Base-by-base conservation (phyloP, 2,329 filamentous ascomycete genomes). In the Clonostachys chloroleuca region DNA sequence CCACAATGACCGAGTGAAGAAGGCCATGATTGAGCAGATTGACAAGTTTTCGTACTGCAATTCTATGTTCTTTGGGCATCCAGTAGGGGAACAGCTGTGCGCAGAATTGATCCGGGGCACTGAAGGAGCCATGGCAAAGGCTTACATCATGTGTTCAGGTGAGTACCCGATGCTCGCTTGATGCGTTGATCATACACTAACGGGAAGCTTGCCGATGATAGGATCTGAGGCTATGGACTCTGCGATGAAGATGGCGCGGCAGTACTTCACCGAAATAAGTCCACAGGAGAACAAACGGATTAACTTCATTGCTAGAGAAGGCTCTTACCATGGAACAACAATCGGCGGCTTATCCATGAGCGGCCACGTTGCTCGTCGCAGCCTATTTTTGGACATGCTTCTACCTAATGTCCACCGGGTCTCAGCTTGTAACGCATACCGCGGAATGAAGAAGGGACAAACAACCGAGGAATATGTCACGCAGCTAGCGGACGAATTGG, bases 261-360 rank as follows among this genome's bases (percentile, higher is more conserved):
- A 77, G 51, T 76, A 73, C 45, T 73, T 61, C 43, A 52, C 66
- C 10, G 72, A 75, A 45, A 49, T 57, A 3, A 51, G 59, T 3
- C 63, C 67, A 0, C 66, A 78, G 1, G 74, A 88, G 53, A 71
- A 75, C 2, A 62, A 73, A 37, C 74, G 86, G n/a, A 73, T 65
- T 1, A 70, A 75, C 12, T 89, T 89, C 62, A 88, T 92, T 55
- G 75, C 83, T 5, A 76, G 87, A 13, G 64, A 77, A 35, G 74
- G 81, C 40, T 87, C 84, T 5, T 92, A 88, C 55, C 87, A 92
- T 52, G 87, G 87, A 9, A 83, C 75, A 5, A 91, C 86, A 0
- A 65, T 90, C 0, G 86, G 85, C 1, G 72, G 84, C 2, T 68
- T 90, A 33, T 76, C 78, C 0, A 69, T 85, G 42, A 77, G 84